Evolutionary conservation across 129 eudicot genomes (phyloP).

Genomic region (Dittrichia graveolens): DNA sequence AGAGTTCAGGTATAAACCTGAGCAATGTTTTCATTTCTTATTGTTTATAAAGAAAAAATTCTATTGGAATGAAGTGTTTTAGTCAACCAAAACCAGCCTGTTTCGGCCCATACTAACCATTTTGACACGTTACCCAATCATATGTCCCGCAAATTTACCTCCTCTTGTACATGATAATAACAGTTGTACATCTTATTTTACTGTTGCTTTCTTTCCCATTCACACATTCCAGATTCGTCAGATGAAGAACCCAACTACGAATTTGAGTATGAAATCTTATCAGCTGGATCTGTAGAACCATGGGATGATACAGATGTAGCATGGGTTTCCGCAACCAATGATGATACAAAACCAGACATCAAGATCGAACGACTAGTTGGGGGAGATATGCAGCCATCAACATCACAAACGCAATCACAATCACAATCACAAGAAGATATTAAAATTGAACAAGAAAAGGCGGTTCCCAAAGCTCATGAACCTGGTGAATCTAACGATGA

Average conservation of each 20-base stretch:
- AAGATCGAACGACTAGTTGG: slow-evolving; percentile 26
- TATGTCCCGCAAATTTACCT: too few relatives aligned
- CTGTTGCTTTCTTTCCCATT: slow-evolving; percentile 29
- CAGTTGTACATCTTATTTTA: neutral
- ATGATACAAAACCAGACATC: slow-evolving; percentile 22
- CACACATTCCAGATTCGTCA: slow-evolving; percentile 72
- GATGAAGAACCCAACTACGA: slow-evolving; percentile 88
- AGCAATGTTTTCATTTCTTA: too few relatives aligned
- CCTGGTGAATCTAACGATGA: slow-evolving; percentile 45
- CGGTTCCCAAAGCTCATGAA: slow-evolving; percentile 25
- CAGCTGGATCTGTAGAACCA: slow-evolving; percentile 78
- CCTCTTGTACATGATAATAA: too few relatives aligned
- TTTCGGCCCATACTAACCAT: too few relatives aligned
- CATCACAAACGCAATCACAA: slow-evolving; percentile 48
- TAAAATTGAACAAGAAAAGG: slow-evolving; percentile 36
- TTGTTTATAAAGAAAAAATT: too few relatives aligned
- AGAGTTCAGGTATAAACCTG: too few relatives aligned
- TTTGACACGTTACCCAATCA: too few relatives aligned
- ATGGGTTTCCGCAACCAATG: slow-evolving; percentile 71
- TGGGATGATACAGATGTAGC: slow-evolving; percentile 67
- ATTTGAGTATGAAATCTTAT: slow-evolving; percentile 72
- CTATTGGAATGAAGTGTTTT: too few relatives aligned
- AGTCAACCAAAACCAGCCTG: too few relatives aligned
- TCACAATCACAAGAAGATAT: slow-evolving; percentile 46
- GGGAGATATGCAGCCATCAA: slow-evolving; percentile 50